Base-by-base conservation (phyloP, 441 rosid genomes). In the Geranium incanum region DNA sequence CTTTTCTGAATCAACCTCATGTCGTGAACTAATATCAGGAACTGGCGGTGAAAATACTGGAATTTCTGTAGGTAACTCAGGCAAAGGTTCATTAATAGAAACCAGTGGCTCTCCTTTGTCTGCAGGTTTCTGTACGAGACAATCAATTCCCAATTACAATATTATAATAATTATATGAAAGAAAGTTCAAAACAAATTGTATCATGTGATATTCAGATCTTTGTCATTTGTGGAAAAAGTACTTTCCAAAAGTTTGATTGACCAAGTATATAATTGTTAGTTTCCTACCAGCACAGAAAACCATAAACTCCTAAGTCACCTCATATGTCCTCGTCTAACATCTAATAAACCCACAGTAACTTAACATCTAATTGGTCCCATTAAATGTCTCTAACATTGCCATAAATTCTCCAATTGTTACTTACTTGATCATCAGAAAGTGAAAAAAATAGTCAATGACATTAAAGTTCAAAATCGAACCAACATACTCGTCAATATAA, bases 21-120 rank as follows among this genome's bases (percentile, higher is more conserved):
- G 74, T 72, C 68, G 74, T 16, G 74, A 72, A 73, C 73, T 67
- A 21, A 71, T 66, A 62, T 50, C 72, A 21, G 80, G 79, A 68
- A 78, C 66, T 19, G 76, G 84, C 18, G 81, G 76, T 6, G 79
- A 33, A 72, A 71, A 70, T 67, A 75, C 16, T 28, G 87, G 76
- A 77, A 84, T 75, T 73, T 73, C 79, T 36, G 60, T 72, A 33
- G 73, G 68, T 71, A 76, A 39, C n/a, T 72, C 79, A 68, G 82
- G 80, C 45, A 76, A 78, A 57, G 78, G 63, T 21, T 63, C 67
- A 63, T 23, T 63, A 23, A 19, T 15, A 57, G 63, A 57, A 57
- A n/a, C 18, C 63, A 57, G 16, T 18, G 63, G 23, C 23, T 3
- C 63, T 4, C 63, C 63, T 57, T 57, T 57, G 6, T 57, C 63